phyloP scores from a whole-genome alignment of 2,329 filamentous ascomycete species.

The Pseudocercospora fijiensis region DNA sequence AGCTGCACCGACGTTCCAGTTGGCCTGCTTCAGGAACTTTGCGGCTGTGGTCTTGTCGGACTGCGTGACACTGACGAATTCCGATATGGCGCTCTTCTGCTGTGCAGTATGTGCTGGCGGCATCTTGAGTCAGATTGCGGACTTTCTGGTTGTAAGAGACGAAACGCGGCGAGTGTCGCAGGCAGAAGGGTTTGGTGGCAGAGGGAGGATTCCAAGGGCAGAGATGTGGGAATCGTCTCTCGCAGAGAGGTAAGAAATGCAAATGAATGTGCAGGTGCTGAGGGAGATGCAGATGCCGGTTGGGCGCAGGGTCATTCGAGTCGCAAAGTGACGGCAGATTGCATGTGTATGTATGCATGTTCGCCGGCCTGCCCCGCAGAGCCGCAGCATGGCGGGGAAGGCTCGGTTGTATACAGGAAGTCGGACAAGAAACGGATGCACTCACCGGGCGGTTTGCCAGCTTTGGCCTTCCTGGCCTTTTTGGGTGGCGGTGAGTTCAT shows the following conservation, averaged over 20 bases:
- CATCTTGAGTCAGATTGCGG: slow-evolving; percentile 37
- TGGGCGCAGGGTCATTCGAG: not conserved
- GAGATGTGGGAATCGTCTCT: too few species aligned
- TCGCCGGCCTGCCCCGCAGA: not conserved
- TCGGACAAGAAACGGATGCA: not conserved
- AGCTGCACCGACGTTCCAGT: slow-evolving; percentile 48
- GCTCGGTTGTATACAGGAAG: not conserved
- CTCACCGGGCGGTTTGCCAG: not conserved
- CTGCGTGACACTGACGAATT: slow-evolving; percentile 48
- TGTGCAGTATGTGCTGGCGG: slow-evolving; percentile 47
- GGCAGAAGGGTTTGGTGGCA: not conserved
- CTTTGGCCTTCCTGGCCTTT: slow-evolving; percentile 2
- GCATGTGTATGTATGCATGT: not conserved
- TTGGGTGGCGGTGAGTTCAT: not conserved
- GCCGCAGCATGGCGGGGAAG: not conserved
- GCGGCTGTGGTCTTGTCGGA: slow-evolving; percentile 47
- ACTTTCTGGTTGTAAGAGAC: not conserved
- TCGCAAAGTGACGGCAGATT: slow-evolving; percentile 4
- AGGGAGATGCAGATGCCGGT: slow-evolving; percentile 2
- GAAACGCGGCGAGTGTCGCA: not conserved
- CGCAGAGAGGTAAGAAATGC: not conserved
- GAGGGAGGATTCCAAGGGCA: not conserved
- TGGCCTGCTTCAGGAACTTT: slow-evolving; percentile 47
- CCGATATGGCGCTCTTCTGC: slow-evolving; percentile 48
- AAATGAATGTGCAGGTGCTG: not conserved